Evolutionary conservation across 768 basidiomycete species (phyloP).

Genomic region (Sporobolomyces pararoseus): DNA sequence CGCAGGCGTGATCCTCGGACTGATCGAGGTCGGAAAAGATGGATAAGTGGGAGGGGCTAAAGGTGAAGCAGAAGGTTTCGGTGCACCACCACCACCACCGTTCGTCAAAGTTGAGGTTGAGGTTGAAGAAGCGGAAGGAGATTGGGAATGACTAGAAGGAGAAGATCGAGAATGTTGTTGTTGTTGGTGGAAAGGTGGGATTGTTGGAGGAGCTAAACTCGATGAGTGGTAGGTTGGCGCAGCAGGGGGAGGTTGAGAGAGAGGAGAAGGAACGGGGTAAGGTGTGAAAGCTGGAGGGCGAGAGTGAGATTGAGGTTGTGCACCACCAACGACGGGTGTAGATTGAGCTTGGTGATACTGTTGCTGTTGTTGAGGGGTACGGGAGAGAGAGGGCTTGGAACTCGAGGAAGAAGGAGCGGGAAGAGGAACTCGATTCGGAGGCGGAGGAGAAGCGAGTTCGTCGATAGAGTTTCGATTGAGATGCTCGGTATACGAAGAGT

Average conservation of each 20-base stretch:
- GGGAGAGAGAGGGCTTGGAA: background rate
- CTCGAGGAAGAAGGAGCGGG: background rate
- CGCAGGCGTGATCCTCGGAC: too few relatives aligned
- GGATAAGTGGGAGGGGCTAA: background rate
- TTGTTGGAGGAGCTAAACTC: conserved; percentile 1
- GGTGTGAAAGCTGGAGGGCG: too few relatives aligned
- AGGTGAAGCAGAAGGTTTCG: background rate
- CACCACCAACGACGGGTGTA: too few relatives aligned
- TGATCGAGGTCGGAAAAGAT: background rate
- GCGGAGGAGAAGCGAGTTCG: conserved; percentile 29
- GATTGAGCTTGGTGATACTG: too few relatives aligned
- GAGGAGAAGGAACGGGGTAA: background rate
- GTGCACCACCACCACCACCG: too few relatives aligned
- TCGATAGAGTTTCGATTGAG: background rate
- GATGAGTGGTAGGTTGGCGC: background rate
- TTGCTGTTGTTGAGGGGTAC: background rate
- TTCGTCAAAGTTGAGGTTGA: too few relatives aligned
- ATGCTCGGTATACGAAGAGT: conserved; percentile 14
- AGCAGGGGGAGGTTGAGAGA: background rate
- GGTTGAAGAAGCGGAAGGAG: too few relatives aligned
- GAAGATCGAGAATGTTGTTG: background rate
- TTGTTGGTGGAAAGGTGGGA: background rate
- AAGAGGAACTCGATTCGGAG: background rate
- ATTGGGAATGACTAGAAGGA: background rate
- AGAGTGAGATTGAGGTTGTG: too few relatives aligned